Percentiles rank a stretch among this genome's conserved stretches.
Evolutionary conservation across 2,329 filamentous ascomycete genomes (phyloP).

Genomic region (Fusarium redolens): DNA sequence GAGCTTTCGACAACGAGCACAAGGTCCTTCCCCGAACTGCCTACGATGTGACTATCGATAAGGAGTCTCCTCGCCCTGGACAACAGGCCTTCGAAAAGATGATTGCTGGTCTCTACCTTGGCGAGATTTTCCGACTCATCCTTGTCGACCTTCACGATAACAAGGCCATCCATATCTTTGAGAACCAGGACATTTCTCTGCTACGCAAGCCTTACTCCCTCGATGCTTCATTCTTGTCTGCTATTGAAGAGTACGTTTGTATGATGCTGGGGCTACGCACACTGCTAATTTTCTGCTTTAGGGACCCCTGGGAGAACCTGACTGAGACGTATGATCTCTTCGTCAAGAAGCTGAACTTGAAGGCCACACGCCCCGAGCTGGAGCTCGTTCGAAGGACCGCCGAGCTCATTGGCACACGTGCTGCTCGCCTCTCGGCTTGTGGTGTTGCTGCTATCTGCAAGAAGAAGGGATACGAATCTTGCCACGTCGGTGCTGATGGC

Average conservation of each 20-base stretch:
- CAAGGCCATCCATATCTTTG: slow-evolving; percentile 80
- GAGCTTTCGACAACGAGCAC: slow-evolving; percentile 95
- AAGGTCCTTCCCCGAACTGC: slow-evolving; percentile 85
- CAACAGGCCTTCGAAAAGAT: slow-evolving; percentile 99
- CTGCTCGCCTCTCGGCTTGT: slow-evolving; percentile 91
- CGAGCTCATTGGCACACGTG: slow-evolving; percentile 94
- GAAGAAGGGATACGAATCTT: slow-evolving; percentile 90
- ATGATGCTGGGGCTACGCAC: background rate
- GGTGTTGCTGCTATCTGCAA: slow-evolving; percentile 96
- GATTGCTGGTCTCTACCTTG: slow-evolving; percentile 93
- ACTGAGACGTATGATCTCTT: slow-evolving; percentile 89
- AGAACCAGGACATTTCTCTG: slow-evolving; percentile 81
- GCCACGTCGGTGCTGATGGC: slow-evolving; percentile 96
- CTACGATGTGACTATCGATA: slow-evolving; percentile 89
- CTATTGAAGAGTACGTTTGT: slow-evolving; percentile 83
- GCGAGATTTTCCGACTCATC: slow-evolving; percentile 92
- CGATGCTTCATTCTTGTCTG: slow-evolving; percentile 92
- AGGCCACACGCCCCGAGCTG: slow-evolving; percentile 79
- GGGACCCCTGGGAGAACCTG: slow-evolving; percentile 95
- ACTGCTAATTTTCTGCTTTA: slow-evolving; percentile 49
- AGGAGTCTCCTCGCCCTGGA: slow-evolving; percentile 89
- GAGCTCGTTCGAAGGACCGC: slow-evolving; percentile 90
- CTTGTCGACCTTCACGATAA: slow-evolving; percentile 87
- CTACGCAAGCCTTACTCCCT: slow-evolving; percentile 89
- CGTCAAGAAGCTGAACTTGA: slow-evolving; percentile 77